Base-by-base conservation (phyloP, 768 basidiomycete species). In the Tulasnella sp. region DNA sequence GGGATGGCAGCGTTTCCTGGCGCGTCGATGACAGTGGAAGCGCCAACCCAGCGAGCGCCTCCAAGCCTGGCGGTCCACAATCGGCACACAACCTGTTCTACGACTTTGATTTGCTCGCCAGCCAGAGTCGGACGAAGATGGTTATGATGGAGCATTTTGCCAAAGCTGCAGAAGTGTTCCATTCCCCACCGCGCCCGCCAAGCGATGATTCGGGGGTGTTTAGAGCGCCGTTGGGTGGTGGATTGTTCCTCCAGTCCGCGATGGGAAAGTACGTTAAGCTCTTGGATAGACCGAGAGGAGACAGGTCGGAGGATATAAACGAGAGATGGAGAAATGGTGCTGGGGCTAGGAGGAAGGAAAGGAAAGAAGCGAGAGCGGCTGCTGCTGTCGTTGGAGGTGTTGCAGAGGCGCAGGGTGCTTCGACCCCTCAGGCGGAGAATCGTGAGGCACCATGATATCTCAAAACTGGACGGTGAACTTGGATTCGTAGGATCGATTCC, bases 271-370 rank as follows among this genome's bases (percentile, higher is more conserved):
- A 96, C 79, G 85, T 88, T 17, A 89, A 89, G 8, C 79, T 99
- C 39, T 80, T 96, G 71, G 79, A 85, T 75, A 85, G 96, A 77
- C 88, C 89, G 74, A 85, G 93, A 73, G 83, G 91, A 37, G 92
- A 93, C 76, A 86, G 86, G 8, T 89, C 91, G 0, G 91, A 93
- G 40, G 87, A 88, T 17, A 86, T 88, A 31, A 97, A 98, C 81
- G 89, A 89, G 80, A 87, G 91, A 74, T 98, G 93, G 92, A 85
- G 90, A 77, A 72, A 49, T 52, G 77, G 72, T 31, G 72, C 67
- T 38, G 64, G 69, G 12, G 78, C 67, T 2, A 67, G 77, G 49
- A 78, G 49, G 54, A 52, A 64, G 25, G 78, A 76, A 67, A 78
- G 71, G 75, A 19, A 31, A 29, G 78, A 58, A 49, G 42, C 71